phyloP scores from a whole-genome alignment of 805 yeast genomes.

The Sungouiozyma intestinalis region DNA sequence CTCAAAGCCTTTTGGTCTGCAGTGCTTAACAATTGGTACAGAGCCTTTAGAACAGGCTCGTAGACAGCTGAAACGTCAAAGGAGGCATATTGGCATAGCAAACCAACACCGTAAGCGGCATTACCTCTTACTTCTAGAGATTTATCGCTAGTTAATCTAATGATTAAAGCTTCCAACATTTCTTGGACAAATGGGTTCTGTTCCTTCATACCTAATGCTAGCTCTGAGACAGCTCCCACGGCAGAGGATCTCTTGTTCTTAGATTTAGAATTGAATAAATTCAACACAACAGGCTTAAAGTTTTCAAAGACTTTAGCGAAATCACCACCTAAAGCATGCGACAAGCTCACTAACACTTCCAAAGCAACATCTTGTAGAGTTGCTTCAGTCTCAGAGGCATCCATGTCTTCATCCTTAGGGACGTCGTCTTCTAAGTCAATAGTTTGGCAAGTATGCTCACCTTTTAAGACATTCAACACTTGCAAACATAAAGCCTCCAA shows the following conservation, averaged over 20 bases:
- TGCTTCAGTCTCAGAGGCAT: slow-evolving; percentile 51
- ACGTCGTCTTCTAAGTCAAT: slow-evolving; percentile 59
- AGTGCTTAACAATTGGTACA: slow-evolving; percentile 64
- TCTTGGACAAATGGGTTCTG: slow-evolving; percentile 58
- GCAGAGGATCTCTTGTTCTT: slow-evolving; percentile 71
- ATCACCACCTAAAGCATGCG: slow-evolving; percentile 68
- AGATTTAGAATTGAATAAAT: slow-evolving; percentile 50
- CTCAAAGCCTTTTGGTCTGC: slow-evolving; percentile 59
- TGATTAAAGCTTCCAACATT: slow-evolving; percentile 57
- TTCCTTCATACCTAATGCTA: slow-evolving; percentile 61
- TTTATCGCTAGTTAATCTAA: slow-evolving; percentile 61
- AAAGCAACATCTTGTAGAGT: slow-evolving; percentile 73
- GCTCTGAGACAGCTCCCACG: slow-evolving; percentile 86
- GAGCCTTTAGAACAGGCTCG: slow-evolving; percentile 53
- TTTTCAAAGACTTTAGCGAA: slow-evolving; percentile 63
- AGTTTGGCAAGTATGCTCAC: slow-evolving; percentile 75
- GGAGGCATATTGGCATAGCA: slow-evolving; percentile 42
- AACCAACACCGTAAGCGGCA: slow-evolving; percentile 93
- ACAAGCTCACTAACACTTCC: slow-evolving; percentile 72
- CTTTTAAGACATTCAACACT: slow-evolving; percentile 62
- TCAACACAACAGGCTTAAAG: slow-evolving; percentile 54
- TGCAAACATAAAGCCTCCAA: slow-evolving; percentile 63
- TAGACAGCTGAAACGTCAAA: slow-evolving; percentile 53
- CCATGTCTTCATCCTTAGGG: slow-evolving; percentile 44
- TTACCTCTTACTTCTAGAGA: slow-evolving; percentile 86